Evolutionary conservation across 768 basidiomycete species (phyloP).

Genomic region (Phlebiopsis gigantea): DNA sequence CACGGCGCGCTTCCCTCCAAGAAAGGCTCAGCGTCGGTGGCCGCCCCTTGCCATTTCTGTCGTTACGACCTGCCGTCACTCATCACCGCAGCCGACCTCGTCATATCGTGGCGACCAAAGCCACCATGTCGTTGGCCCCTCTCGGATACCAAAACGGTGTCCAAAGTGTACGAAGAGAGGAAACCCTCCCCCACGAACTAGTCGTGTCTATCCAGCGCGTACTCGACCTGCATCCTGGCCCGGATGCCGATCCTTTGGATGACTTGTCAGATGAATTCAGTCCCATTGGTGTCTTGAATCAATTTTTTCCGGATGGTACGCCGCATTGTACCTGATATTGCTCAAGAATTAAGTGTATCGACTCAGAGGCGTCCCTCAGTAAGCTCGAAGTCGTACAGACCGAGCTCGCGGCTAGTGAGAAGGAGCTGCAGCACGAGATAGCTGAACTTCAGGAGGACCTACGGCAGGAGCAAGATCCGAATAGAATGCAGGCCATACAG

Average conservation of each 20-base stretch:
- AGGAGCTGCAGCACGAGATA: conserved; percentile 68
- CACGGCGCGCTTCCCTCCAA: neutral
- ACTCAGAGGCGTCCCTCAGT: conserved; percentile 69
- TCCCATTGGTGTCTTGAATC: conserved; percentile 51
- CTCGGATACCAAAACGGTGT: neutral
- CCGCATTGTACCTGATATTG: conserved; percentile 10
- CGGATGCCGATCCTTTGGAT: conserved; percentile 51
- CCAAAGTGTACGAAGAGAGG: conserved; percentile 20
- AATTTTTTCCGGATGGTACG: conserved; percentile 76
- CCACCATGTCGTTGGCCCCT: neutral
- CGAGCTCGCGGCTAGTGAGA: conserved; percentile 63
- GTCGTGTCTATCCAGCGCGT: conserved; percentile 67
- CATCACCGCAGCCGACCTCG: neutral
- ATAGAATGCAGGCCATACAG: conserved; percentile 85
- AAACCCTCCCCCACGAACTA: conserved; percentile 62
- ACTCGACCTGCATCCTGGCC: conserved; percentile 45
- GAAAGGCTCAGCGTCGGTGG: neutral
- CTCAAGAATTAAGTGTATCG: neutral
- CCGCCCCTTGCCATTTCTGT: conserved; percentile 6
- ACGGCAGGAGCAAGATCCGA: conserved; percentile 76
- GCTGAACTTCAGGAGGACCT: conserved; percentile 62
- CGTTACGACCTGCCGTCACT: conserved; percentile 6
- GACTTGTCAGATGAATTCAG: conserved; percentile 52
- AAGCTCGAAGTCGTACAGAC: conserved; percentile 69
- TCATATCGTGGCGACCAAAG: neutral